These are phyloP conservation scores for Lactarius quietus DNA, from an alignment of 768 basidiomycete genomes.

Conservation along the genomic window DNA sequence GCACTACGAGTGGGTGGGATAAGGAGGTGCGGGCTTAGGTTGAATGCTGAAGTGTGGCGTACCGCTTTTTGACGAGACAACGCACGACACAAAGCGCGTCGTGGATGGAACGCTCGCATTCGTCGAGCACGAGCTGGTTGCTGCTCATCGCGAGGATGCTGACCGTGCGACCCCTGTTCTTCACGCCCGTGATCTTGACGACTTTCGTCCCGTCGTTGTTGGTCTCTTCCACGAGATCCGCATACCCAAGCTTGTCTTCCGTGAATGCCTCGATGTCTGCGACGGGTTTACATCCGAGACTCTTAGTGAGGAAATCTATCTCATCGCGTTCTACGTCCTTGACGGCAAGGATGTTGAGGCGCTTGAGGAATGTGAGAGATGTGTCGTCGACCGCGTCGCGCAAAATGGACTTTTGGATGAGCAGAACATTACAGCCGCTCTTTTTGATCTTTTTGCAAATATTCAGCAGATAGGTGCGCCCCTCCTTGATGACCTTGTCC, in stretches of 20 bases:
- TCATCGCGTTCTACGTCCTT: constrained; percentile 99
- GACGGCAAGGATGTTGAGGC: constrained; percentile 92
- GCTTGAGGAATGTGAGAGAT: constrained; percentile 95
- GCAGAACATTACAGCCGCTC: constrained; percentile 97
- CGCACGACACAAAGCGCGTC: constrained; percentile 99
- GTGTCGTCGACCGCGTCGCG: constrained; percentile 99
- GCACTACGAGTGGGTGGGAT: constrained; percentile 46
- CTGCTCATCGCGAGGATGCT: constrained; percentile 93
- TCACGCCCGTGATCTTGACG: constrained; percentile 91
- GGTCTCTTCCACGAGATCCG: constrained; percentile 91
- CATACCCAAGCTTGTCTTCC: constrained; percentile 96
- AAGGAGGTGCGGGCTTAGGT: not conserved
- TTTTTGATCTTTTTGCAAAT: constrained; percentile 99
- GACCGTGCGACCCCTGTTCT: constrained; percentile 91
- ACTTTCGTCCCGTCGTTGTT: constrained; percentile 82
- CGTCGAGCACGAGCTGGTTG: constrained; percentile 92
- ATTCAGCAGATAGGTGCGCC: constrained; percentile 94
- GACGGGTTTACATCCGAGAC: constrained; percentile 91
- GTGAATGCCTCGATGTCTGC: constrained; percentile 98
- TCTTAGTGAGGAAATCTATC: constrained; percentile 94
- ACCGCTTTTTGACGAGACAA: constrained; percentile 98
- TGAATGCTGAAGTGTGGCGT: constrained; percentile 28
- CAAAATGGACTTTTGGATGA: constrained; percentile 99
- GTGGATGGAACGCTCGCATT: constrained; percentile 95
- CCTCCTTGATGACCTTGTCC: constrained; percentile 99